These are phyloP conservation scores for Penicillium hordei DNA, from an alignment of 2,329 filamentous ascomycete genomes.

Conservation along the genomic window DNA sequence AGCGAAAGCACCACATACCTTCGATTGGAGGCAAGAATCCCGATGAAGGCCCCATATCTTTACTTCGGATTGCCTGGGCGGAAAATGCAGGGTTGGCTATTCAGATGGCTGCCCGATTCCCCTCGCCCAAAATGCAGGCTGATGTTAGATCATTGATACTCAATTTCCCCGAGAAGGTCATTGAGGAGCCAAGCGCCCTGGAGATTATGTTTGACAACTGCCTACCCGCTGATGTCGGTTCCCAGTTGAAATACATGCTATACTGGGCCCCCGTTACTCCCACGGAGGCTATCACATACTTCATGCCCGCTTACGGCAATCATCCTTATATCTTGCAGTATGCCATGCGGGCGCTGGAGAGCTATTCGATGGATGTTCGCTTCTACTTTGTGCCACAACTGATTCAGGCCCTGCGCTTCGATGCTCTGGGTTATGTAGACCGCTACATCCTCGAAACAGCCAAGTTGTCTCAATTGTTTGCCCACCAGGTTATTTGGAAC, in stretches of 20 bases:
- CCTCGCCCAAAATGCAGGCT: constrained; percentile 67
- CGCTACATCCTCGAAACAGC: constrained; percentile 96
- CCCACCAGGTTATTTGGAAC: constrained; percentile 99
- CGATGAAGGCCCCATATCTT: constrained; percentile 56
- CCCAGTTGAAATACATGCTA: constrained; percentile 87
- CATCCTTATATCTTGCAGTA: constrained; percentile 95
- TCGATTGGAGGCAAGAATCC: constrained; percentile 44
- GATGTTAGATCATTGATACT: constrained; percentile 80
- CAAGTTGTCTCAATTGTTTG: constrained; percentile 95
- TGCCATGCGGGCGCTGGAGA: constrained; percentile 90
- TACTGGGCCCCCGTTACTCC: constrained; percentile 94
- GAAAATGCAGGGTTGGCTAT: constrained; percentile 86
- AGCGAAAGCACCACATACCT: constrained; percentile 54
- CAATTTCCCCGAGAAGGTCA: constrained; percentile 78
- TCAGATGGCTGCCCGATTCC: constrained; percentile 76
- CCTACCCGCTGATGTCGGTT: constrained; percentile 74
- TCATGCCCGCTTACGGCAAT: constrained; percentile 85
- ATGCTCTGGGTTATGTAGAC: constrained; percentile 90
- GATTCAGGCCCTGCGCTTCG: constrained; percentile 90
- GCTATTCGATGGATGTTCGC: constrained; percentile 91
- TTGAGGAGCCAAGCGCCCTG: constrained; percentile 78
- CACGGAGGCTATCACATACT: constrained; percentile 88
- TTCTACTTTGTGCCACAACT: constrained; percentile 99
- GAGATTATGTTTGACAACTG: constrained; percentile 75
- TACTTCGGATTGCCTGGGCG: constrained; percentile 81